Percentiles rank a stretch among this genome's conserved stretches.
These are phyloP conservation scores for Flaveria linearis DNA, from an alignment of 129 eudicot genomes.

Conservation along the genomic window DNA sequence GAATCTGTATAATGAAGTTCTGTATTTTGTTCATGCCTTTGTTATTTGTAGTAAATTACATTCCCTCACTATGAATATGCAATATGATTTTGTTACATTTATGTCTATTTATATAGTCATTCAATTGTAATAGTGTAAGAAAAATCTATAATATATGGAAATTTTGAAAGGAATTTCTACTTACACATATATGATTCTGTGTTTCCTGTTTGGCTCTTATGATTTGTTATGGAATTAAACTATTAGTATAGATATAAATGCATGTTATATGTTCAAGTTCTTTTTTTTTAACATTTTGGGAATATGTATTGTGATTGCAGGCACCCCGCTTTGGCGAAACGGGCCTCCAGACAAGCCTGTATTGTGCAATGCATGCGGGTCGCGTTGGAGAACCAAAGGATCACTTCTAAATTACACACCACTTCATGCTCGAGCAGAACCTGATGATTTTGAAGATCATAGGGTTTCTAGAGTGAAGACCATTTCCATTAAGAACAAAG, in stretches of 20 bases:
- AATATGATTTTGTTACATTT: constrained; percentile 18
- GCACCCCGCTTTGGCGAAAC: constrained; percentile 99
- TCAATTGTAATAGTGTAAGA: not conserved
- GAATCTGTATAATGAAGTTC: not conserved
- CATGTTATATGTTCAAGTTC: not conserved
- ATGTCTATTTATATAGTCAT: not conserved
- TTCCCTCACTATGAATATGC: constrained; percentile 24
- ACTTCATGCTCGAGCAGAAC: constrained; percentile 82
- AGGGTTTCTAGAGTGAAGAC: constrained; percentile 59
- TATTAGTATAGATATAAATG: not conserved
- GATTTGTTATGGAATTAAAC: not conserved
- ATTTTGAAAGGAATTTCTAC: not conserved
- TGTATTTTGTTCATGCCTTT: not conserved
- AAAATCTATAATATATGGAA: not conserved
- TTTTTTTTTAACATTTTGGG: constrained; percentile 21
- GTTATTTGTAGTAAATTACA: constrained; percentile 7
- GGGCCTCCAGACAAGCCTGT: constrained; percentile 99
- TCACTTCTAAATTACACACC: constrained; percentile 88
- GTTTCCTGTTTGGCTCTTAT: not conserved
- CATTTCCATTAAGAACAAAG: constrained; percentile 70
- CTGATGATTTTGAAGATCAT: constrained; percentile 66
- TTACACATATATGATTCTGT: not conserved
- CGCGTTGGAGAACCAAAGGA: constrained; percentile 99
- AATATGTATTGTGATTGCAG: constrained; percentile 38
- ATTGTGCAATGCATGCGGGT: constrained; percentile 96